Conservation (phyloP, 2,329 filamentous ascomycete species). For the Pseudocercospora fijiensis region DNA sequence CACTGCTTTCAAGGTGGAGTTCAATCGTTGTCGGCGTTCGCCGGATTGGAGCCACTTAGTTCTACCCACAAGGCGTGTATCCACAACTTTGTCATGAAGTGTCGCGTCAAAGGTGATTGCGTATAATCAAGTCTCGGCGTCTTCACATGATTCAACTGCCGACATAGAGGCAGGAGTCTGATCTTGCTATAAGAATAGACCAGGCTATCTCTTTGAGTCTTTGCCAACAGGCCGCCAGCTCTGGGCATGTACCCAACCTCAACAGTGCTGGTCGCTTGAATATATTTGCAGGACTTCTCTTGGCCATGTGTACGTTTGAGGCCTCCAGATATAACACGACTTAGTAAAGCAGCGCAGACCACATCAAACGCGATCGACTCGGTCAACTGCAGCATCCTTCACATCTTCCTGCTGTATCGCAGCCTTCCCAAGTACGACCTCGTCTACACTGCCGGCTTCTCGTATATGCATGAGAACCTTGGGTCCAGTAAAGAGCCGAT, state of each 20-base stretch:
- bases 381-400: constrained; percentile 15
- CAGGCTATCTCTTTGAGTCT: background rate
- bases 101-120: background rate
- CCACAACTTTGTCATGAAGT: background rate
- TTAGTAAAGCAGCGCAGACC: background rate
- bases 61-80: background rate
- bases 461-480: constrained; percentile 24
- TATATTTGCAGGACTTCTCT: background rate
- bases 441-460: constrained; percentile 15
- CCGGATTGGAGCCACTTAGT: background rate
- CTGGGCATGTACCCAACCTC: background rate
- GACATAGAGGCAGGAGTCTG: background rate
- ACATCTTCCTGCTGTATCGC: background rate
- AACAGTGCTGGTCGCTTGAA: background rate
- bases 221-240: background rate
- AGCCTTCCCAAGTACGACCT: constrained; percentile 2
- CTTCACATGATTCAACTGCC: constrained; percentile 5
- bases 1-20: too few species aligned
- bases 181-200: background rate
- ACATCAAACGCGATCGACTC: constrained; percentile 1
- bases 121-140: background rate
- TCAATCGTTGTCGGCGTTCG: background rate
- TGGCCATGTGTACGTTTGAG: background rate
- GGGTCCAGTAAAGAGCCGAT: constrained; percentile 48
- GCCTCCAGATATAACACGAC: too few species aligned